Base-by-base conservation (phyloP, 495 filamentous ascomycete species). In the Cladorrhinum samala region DNA sequence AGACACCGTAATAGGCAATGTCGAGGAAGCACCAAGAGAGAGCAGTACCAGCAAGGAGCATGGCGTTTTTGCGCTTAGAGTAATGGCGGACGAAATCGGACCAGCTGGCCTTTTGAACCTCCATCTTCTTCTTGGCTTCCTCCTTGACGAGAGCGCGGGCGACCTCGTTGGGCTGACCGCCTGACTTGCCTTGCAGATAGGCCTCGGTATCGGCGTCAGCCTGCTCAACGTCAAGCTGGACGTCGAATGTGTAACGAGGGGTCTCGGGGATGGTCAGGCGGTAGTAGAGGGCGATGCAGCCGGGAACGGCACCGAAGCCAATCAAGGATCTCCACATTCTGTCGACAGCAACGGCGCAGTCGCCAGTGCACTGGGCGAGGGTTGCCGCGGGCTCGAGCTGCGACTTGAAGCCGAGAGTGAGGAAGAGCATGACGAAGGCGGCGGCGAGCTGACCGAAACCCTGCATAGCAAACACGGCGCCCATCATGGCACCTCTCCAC, bases 251-350 rank as follows among this genome's bases (percentile, higher is more conserved):
- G 86, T 57, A 89, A 82, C 71, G 79, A 46, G 72, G 72, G 9
- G 72, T 76, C 68, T 91, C 87, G 19, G 91, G 90, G 57, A 96
- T 95, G 21, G 90, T 94, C 3, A 96, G 77, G 42, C 90, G 89
- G 70, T 84, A 91, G 74, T 89, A 91, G 23, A 93, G 78, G 13
- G 87, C 87, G 50, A 87, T 77, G 61, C 77, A 82, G 38, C 80
- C 88, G 3, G 88, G 88, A 8, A 91, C 82, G n/a, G 84, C 83
- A 49, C 88, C 88, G 59, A 90, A 81, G 13, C 88, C 88, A 63
- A 93, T 85, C 39, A 91, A 70, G 2, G 78, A 70, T 57, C 88
- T 79, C 88, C 88, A 93, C 84, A 93, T 90, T 74, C 88, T 88
- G 71, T 92, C 88, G 14, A 89, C 85, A 16, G 86, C 86, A 19